A percentile compares a stretch with the other conserved stretches of the same genome.
These are phyloP conservation scores for Phialophora tarda DNA, from an alignment of 2,329 filamentous ascomycete species.

Conservation along the genomic window DNA sequence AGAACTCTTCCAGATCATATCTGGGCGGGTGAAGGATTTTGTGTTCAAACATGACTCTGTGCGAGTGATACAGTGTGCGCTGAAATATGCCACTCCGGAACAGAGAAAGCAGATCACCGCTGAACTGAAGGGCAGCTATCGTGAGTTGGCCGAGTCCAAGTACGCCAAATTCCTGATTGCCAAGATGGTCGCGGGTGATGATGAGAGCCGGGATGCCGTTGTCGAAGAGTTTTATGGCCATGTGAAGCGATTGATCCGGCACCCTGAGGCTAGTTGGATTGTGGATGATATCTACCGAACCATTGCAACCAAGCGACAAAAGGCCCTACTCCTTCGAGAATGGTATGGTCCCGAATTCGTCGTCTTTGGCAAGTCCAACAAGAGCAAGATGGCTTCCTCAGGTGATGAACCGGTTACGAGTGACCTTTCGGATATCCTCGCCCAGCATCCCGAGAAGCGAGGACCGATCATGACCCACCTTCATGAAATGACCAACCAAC, in stretches of 20 bases:
- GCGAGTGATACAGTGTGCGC: constrained; percentile 92
- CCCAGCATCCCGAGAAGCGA: constrained; percentile 80
- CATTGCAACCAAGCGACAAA: constrained; percentile 84
- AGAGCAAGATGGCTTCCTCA: constrained; percentile 30
- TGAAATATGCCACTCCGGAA: constrained; percentile 89
- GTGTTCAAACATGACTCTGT: constrained; percentile 98
- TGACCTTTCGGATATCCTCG: constrained; percentile 77
- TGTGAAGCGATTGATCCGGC: constrained; percentile 90
- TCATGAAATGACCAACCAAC: constrained; percentile 82
- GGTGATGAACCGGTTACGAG: constrained; percentile 48
- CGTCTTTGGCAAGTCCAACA: constrained; percentile 69
- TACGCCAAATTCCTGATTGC: constrained; percentile 98
- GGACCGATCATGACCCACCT: constrained; percentile 84
- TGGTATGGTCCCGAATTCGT: constrained; percentile 97
- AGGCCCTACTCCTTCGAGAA: constrained; percentile 81
- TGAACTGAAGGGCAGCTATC: constrained; percentile 85
- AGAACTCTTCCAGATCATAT: constrained; percentile 90
- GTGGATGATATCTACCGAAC: constrained; percentile 94
- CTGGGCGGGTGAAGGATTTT: constrained; percentile 89
- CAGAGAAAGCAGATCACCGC: constrained; percentile 85
- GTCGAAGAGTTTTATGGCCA: constrained; percentile 95
- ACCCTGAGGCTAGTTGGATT: constrained; percentile 96
- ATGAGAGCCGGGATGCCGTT: constrained; percentile 86
- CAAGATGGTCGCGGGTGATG: constrained; percentile 92
- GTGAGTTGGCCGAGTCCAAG: constrained; percentile 85